A percentile compares a stretch with the other conserved stretches of the same genome.
Evolutionary conservation across 73 alveolate species (phyloP).

Genomic region (Paramecium sexaurelia): DNA sequence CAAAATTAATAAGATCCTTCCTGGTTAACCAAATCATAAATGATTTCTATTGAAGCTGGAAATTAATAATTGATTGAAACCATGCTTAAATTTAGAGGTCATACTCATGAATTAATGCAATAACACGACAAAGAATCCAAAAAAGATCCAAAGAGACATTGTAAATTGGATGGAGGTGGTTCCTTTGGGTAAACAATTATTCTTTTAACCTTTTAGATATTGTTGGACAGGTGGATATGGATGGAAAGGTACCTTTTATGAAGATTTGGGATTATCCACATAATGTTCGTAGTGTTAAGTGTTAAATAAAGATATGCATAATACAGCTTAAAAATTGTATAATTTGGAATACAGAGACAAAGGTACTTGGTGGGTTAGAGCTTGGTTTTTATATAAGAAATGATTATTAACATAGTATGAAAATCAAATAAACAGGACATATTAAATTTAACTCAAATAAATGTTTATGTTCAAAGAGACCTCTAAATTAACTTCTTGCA

Average conservation of each 20-base stretch:
- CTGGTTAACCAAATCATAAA: background rate
- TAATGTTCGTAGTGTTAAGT: background rate
- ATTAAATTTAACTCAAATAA: too few species aligned
- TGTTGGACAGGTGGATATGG: conserved; percentile 60
- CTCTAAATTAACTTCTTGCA: too few species aligned
- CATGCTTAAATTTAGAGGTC: background rate
- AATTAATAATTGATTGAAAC: conserved; percentile 24
- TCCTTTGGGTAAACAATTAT: background rate
- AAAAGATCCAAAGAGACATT: background rate
- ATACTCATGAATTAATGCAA: conserved; percentile 30
- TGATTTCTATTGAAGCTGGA: background rate
- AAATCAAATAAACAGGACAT: too few species aligned
- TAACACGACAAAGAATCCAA: background rate
- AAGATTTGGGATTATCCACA: background rate
- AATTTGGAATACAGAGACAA: conserved; percentile 40
- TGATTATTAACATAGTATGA: too few species aligned
- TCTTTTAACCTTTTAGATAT: background rate
- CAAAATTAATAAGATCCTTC: background rate
- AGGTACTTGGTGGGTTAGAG: conserved; percentile 51
- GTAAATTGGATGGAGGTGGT: conserved; percentile 43
- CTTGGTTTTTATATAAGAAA: conserved; percentile 37
- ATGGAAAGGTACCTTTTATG: conserved; percentile 34
- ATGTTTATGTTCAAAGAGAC: too few species aligned
- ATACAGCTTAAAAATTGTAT: background rate
- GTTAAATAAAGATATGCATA: conserved; percentile 25